Evolutionary conservation across 306 rosid species (phyloP).

Genomic region (Cucumis melo): DNA sequence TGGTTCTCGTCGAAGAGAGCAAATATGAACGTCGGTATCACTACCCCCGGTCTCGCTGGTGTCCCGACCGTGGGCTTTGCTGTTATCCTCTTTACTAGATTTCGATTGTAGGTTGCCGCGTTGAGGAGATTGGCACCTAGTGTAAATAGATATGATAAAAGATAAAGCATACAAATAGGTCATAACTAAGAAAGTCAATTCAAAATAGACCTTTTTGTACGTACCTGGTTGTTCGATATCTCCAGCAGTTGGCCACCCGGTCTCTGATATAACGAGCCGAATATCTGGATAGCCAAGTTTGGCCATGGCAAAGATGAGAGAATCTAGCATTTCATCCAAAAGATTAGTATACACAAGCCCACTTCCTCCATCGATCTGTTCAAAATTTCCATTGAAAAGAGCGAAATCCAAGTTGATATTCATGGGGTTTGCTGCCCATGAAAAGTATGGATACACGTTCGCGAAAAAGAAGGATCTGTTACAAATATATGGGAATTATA

Average conservation of each 20-base stretch:
- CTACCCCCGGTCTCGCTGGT: constrained; percentile 45
- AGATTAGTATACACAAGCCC: constrained; percentile 55
- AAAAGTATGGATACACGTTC: constrained; percentile 62
- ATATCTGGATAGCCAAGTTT: constrained; percentile 52
- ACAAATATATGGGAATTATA: not conserved
- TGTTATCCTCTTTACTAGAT: constrained; percentile 35
- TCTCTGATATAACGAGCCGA: constrained; percentile 42
- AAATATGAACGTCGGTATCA: constrained; percentile 56
- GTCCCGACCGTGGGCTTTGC: constrained; percentile 48
- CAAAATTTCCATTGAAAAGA: constrained; percentile 20
- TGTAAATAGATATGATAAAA: not conserved
- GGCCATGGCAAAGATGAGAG: constrained; percentile 55
- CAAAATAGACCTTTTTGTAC: too few relatives aligned
- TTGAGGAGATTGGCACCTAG: constrained; percentile 35
- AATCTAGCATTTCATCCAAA: constrained; percentile 80
- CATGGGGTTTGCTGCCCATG: constrained; percentile 45
- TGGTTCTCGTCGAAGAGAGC: constrained; percentile 57
- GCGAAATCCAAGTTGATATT: constrained; percentile 51
- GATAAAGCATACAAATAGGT: not conserved
- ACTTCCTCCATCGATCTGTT: constrained; percentile 22
- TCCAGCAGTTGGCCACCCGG: constrained; percentile 70
- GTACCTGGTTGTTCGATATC: constrained; percentile 22
- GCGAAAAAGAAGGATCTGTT: constrained; percentile 50
- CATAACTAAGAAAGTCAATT: too few relatives aligned
- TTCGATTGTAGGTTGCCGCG: constrained; percentile 62